Base-by-base conservation (phyloP, 1,284 basidiomycete genomes). In the Sanguinoderma infundibulare region DNA sequence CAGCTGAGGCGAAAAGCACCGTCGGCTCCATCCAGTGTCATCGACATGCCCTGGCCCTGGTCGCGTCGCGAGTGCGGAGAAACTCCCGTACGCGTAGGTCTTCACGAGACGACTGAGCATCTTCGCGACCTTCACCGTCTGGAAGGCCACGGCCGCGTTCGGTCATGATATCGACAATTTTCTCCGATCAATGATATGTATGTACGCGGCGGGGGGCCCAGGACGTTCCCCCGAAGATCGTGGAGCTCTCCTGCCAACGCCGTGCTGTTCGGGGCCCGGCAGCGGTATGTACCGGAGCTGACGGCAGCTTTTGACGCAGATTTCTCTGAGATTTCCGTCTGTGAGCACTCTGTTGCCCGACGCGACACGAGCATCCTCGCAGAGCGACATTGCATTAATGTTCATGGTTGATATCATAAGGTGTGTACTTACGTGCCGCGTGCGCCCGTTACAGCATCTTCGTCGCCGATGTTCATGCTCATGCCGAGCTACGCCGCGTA, bases 401-500 rank as follows among this genome's bases (percentile, higher is more conserved):
- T n/a, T n/a, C n/a, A n/a, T n/a, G n/a, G n/a, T n/a, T n/a, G n/a
- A n/a, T n/a, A n/a, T n/a, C n/a, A n/a, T 44, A 44, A 40, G n/a
- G n/a, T n/a, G 10, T 17, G 22, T 14, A 44, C 12, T 24, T 24
- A 10, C 40, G 12, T n/a, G 12, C 12, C 26, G 35, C 35, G 22
- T 8, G 12, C 20, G n/a, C n/a, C n/a, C n/a, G n/a, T 44, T 14
- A 22, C 53, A 79, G 78, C 12, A 77, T 81, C 75, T 82, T 83
- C 62, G 67, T 80, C 10, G 76, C 82, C 34, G n/a, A 83, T 81
- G 0, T 83, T 81, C 2, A 69, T 75, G 2, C 65, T 83, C 36
- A 79, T 83, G 71, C 59, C 78, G 24, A 72, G 78, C 5, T 74
- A 78, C 53, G 55, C 75, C 36, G 58, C 67, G 1, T 70, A 62